Evolutionary conservation across 2,329 filamentous ascomycete genomes (phyloP), one percentile per base, ranked within the genome.

Genomic region (Lachnellula occidentalis): DNA sequence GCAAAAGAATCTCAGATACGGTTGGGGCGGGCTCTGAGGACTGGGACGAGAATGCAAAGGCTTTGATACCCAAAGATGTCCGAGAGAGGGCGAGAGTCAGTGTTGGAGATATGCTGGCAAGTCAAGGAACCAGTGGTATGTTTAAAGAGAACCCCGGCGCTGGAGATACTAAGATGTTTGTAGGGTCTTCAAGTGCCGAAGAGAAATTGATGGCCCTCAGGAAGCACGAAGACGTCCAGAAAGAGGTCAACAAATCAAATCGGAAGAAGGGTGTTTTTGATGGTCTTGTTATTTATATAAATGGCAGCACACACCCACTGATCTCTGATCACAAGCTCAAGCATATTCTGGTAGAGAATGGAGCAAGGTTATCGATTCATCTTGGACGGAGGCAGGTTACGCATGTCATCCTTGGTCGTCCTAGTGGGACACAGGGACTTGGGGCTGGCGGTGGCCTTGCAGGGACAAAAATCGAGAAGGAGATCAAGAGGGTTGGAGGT

Each of bases 271-370:
- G 61, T 46, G 79, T 95, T 51, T 92, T 96, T 68, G 72, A 80
- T 45, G 82, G 84, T 15, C 78, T 91, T 21, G 85, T 82, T 50
- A 80, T 96, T 64, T 94, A 92, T 72, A 80, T 96, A 71, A 96
- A 96, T 71, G 91, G 91, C 57, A 92, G 88, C 61, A 95, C 90
- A 2, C 80, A 85, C 56, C 91, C 92, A 1, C 71, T 83, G 22
- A 80, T 96, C 58, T 95, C 89, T 14, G 92, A 96, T 70, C 88
- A 95, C 73, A 87, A 82, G 68, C 79, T 96, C 54, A 95, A 94
- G 75, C 84, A 85, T 53, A 71, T 95, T 15, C 78, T 96, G 37
- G 82, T 79, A 5, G 77, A 83, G 54, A 83, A 95, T 66, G 92
- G 92, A 19, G 92, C 83, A 1, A 76, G 73, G 42, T 76, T 90